These are phyloP conservation scores for Raphanus hybrid DNA, from an alignment of 441 rosid genomes.

Conservation along the genomic window DNA sequence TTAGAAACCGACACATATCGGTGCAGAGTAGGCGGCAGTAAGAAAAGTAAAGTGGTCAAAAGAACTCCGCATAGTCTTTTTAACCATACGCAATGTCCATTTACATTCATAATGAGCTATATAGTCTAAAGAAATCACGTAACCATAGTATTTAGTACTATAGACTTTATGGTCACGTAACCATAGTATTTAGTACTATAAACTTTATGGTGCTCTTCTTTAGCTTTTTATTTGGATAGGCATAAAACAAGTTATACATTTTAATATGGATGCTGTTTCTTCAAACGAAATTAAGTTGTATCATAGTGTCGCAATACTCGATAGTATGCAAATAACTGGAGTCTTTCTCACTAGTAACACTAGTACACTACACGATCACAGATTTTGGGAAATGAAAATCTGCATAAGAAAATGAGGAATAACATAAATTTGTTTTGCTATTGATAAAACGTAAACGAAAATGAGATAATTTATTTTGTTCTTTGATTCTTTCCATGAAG, in stretches of 20 bases:
- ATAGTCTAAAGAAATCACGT: constrained; percentile 10
- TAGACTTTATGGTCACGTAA: background rate
- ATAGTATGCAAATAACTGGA: background rate
- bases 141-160: background rate
- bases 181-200: background rate
- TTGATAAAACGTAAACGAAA: background rate
- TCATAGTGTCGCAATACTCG: background rate
- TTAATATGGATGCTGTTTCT: background rate
- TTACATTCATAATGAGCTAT: background rate
- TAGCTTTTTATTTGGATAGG: background rate
- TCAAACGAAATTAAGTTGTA: background rate
- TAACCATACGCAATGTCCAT: constrained; percentile 11
- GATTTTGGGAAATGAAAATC: background rate
- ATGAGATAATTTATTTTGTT: background rate
- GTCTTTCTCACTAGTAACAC: background rate
- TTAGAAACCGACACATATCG: constrained; percentile 24
- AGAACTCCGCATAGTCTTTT: background rate
- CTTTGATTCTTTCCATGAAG: background rate
- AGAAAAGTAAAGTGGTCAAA: constrained; percentile 12
- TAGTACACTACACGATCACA: background rate
- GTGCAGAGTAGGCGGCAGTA: background rate
- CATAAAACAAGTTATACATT: background rate
- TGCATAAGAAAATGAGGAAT: background rate
- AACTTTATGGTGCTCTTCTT: constrained; percentile 2
- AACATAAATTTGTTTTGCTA: background rate